Conservation (phyloP, 148 eudicot species). For the Gaultheria prostrata region DNA sequence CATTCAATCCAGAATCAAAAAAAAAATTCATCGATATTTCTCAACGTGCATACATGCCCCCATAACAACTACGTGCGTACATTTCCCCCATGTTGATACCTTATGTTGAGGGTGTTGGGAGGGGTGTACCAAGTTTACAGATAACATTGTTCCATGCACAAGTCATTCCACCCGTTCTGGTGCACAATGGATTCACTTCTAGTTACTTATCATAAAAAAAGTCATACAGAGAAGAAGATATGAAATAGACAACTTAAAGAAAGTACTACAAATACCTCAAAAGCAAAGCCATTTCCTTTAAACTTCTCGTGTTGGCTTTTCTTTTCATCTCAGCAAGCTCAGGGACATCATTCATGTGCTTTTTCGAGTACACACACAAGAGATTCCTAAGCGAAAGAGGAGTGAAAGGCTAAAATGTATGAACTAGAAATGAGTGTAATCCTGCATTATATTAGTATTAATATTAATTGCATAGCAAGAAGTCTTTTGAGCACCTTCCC, state of each 20-base stretch:
- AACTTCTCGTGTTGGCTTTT: conserved; percentile 88
- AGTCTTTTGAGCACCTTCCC: conserved; percentile 72
- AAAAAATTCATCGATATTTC: not conserved
- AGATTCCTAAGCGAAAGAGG: conserved; percentile 62
- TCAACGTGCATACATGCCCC: not conserved
- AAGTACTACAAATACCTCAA: conserved; percentile 35
- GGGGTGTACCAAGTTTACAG: not conserved
- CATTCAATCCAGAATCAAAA: not conserved
- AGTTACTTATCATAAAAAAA: not conserved
- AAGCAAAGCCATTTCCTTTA: conserved; percentile 91
- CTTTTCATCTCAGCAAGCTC: conserved; percentile 86
- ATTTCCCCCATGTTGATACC: not conserved
- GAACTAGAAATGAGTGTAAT: not conserved
- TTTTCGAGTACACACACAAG: conserved; percentile 91
- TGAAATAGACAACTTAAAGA: conserved; percentile 11
- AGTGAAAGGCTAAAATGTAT: conserved; percentile 13
- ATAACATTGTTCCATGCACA: not conserved
- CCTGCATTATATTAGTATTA: not conserved
- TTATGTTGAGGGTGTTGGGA: not conserved
- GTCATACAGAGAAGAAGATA: not conserved
- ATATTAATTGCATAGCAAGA: not conserved
- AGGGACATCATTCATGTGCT: conserved; percentile 88
- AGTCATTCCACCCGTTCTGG: not conserved
- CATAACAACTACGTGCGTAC: not conserved
- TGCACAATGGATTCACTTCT: not conserved